Evolutionary conservation across 805 yeast genomes (phyloP), one percentile per base, ranked within the genome.

Genomic region (Hanseniaspora nectarophila): DNA sequence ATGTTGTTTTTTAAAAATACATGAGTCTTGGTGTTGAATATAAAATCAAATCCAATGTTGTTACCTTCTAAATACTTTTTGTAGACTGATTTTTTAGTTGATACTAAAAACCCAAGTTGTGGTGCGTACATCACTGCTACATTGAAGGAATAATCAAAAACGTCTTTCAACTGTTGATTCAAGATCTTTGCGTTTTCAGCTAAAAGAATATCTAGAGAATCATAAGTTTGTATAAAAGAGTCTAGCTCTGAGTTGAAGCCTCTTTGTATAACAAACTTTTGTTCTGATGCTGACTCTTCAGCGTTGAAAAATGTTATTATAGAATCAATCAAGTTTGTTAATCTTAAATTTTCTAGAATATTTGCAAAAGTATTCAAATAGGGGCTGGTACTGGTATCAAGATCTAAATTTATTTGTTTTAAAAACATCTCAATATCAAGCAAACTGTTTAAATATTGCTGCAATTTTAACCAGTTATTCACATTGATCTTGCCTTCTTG

Each of bases 101-200:
- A 63, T 0, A 70, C 59, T 38, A 73, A 56, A 47, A 66, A 73
- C 0, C 77, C 77, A 21, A 73, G 54, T 42, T 73, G 76, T 3
- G 77, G 77, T 24, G 73, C 68, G 55, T 73, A 73, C 0, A 69
- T 67, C 0, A 68, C 68, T 50, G 69, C 70, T 1, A 67, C 33
- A 2, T 57, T n/a, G 5, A 58, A 58, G 2, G 56, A 53, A 1
- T 53, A 45, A 7, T 51, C n/a, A 34, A 50, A 52, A 18, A 40
- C 40, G 6, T 40, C 39, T 15, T 50, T 52, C 4, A 15, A 31
- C 1, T 38, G 34, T 2, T 59, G 26, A 1, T 63, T 57, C 0
- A 59, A 55, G 8, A 54, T 51, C 16, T 29, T 31, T 1, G 65
- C 62, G 2, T 55, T 58, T 1, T 59, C 54, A 3, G 60, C 54